Evolutionary conservation across 148 eudicot species (phyloP), one percentile per base, ranked within the genome.

Genomic region (Mesembryanthemum crystallinum): DNA sequence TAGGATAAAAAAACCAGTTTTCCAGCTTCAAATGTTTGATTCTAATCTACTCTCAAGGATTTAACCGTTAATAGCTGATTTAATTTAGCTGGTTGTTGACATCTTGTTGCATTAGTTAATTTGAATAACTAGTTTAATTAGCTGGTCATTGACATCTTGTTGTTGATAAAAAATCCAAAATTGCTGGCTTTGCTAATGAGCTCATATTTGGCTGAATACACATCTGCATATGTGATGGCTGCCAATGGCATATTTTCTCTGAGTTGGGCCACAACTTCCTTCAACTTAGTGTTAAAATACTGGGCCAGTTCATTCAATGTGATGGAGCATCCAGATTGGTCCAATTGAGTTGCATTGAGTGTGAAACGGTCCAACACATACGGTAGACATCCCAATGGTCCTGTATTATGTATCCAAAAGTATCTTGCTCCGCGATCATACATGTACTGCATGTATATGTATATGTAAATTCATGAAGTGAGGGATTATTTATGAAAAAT

Each of bases 401-500:
- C 96, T 12, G 96, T 93, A 32, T 91, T 89, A 77, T 93, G 98
- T 83, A 93, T 84, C 96, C 98, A 93, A 76, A 87, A 89, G 33
- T 85, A 84, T 76, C 98, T 84, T 0, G 85, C 98, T 64, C 91
- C 94, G 65, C 61, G 76, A 18, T 18, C 59, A 75, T 90, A 86
- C 60, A 92, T 67, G 71, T 61, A 4, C 92, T 89, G 69, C 43
- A 55, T 25, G 61, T 10, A 15, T n/a, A n/a, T n/a, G n/a, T n/a
- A n/a, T n/a, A n/a, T n/a, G n/a, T n/a, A n/a, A n/a, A n/a, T n/a
- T n/a, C n/a, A n/a, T n/a, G n/a, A n/a, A n/a, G n/a, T n/a, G n/a
- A n/a, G n/a, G n/a, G n/a, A n/a, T n/a, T n/a, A n/a, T n/a, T n/a
- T n/a, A n/a, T n/a, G n/a, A n/a, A n/a, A n/a, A n/a, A n/a, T n/a